A percentile compares a stretch with the other conserved stretches of the same genome.
These are phyloP conservation scores for Viola odorata DNA, from an alignment of 345 rosid species.

Conservation along the genomic window DNA sequence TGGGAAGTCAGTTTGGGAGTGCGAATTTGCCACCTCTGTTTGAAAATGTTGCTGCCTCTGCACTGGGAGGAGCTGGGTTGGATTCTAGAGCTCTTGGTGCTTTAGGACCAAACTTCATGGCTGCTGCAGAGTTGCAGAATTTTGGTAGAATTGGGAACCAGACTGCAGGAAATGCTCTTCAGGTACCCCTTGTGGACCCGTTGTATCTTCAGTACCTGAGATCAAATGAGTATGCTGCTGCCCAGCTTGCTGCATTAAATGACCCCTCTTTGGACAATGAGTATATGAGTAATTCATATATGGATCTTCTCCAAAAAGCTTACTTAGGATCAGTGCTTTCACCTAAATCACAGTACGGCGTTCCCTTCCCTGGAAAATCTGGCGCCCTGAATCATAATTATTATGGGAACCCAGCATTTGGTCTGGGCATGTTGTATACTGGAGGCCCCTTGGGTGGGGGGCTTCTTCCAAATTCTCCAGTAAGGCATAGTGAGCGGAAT, in stretches of 20 bases:
- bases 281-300: conserved; percentile 39
- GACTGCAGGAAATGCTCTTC: conserved; percentile 30
- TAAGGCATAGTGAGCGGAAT: conserved; percentile 43
- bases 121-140: conserved; percentile 41
- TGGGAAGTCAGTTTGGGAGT: conserved; percentile 38
- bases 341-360: conserved; percentile 44
- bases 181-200: conserved; percentile 40
- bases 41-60: conserved; percentile 47
- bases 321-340: conserved; percentile 41
- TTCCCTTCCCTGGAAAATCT: conserved; percentile 42
- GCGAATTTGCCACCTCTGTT: conserved; percentile 47
- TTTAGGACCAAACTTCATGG: conserved; percentile 40
- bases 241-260: conserved; percentile 44
- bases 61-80: conserved; percentile 42
- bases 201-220: conserved; percentile 41
- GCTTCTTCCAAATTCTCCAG: conserved; percentile 42
- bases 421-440: conserved; percentile 50
- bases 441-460: conserved; percentile 40
- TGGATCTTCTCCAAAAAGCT: conserved; percentile 55
- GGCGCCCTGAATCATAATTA: conserved; percentile 35
- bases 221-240: conserved; percentile 43
- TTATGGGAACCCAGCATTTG: conserved; percentile 44
- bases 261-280: conserved; percentile 42
- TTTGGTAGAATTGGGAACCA: conserved; percentile 39
- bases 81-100: conserved; percentile 39